These are phyloP conservation scores for Claviceps humidiphila DNA, from an alignment of 2,329 filamentous ascomycete genomes.

Conservation along the genomic window DNA sequence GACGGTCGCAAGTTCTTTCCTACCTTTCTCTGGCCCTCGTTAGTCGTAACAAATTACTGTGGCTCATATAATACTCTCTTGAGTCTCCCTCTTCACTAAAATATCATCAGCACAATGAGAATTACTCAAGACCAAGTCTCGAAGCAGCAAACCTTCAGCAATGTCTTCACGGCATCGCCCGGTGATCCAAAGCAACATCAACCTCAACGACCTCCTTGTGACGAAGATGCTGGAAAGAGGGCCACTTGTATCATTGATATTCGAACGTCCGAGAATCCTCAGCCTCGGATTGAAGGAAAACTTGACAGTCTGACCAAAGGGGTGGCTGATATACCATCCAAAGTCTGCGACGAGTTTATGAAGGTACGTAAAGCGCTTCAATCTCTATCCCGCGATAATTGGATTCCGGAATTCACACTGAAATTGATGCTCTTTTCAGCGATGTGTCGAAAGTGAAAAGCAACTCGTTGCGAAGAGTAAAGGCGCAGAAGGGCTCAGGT, in stretches of 20 bases:
- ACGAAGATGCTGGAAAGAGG: background rate
- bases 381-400: background rate
- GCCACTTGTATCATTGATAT: background rate
- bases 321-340: too few species aligned
- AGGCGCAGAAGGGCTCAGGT: too few species aligned
- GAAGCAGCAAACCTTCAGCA: too few species aligned
- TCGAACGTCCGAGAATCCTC: background rate
- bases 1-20: too few species aligned
- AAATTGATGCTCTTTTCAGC: background rate
- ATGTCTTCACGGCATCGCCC: too few species aligned
- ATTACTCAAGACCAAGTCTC: too few species aligned
- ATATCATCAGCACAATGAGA: too few species aligned
- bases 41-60: too few species aligned
- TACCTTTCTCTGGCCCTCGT: too few species aligned
- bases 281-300: background rate
- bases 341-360: background rate
- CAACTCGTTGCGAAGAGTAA: background rate
- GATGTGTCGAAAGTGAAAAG: background rate
- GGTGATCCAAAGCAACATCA: background rate
- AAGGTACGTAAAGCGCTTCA: background rate
- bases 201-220: background rate
- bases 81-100: too few species aligned
- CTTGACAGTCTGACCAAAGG: background rate
- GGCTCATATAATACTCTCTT: too few species aligned
- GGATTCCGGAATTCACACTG: background rate